Conservation (phyloP, 225 moss, liverwort and hornwort genomes). For the Bryoerythrophyllum caledonicum region DNA sequence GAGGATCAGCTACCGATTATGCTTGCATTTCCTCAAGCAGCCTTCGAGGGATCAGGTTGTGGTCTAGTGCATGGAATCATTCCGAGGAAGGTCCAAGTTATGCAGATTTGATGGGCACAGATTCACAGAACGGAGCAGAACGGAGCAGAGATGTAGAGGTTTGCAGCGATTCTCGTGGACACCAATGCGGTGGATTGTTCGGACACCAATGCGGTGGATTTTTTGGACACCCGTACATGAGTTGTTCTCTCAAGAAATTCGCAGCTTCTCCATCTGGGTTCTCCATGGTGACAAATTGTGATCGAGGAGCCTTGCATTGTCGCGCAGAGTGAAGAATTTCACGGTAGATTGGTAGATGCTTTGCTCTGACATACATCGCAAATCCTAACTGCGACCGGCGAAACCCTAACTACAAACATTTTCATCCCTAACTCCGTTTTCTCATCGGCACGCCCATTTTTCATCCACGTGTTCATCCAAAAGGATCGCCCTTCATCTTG, state of each 20-base stretch:
- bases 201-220: no score
- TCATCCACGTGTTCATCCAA: no score
- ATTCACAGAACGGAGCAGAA: background rate
- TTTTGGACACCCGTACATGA: background rate
- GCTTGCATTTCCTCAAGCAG: background rate
- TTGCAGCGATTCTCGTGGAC: no score
- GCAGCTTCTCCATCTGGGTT: no score
- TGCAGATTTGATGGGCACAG: conserved; percentile 10
- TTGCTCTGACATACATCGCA: background rate
- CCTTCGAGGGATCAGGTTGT: background rate
- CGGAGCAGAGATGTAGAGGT: conserved; percentile 17
- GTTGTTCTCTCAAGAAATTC: background rate
- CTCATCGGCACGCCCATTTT: no score
- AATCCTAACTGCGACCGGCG: no score
- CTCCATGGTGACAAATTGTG: background rate
- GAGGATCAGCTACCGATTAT: conserved; percentile 2
- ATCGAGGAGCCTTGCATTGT: background rate
- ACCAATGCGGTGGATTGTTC: no score
- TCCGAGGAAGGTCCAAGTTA: conserved; percentile 22
- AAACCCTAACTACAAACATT: no score
- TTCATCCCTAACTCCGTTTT: no score
- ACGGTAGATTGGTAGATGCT: background rate
- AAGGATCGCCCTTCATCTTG: no score
- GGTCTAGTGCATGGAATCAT: conserved; percentile 30
- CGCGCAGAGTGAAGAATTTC: background rate